These are phyloP conservation scores for Aeschynomene evenia DNA, from an alignment of 306 rosid species.

Conservation along the genomic window DNA sequence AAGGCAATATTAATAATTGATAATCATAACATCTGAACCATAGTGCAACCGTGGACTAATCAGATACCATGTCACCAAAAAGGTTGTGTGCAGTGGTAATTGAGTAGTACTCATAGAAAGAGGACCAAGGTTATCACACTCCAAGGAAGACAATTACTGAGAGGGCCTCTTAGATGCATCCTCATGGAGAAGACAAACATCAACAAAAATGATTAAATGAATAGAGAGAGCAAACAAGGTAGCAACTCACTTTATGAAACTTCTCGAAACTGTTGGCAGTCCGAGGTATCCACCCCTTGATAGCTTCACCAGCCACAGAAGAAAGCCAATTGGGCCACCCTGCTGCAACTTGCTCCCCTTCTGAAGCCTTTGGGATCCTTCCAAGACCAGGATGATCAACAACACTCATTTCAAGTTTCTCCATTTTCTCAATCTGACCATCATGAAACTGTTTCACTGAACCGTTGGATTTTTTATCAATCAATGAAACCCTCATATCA, in stretches of 20 bases:
- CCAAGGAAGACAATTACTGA: no score
- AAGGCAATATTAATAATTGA: background rate
- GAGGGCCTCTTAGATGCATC: no score
- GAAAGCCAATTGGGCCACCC: conserved; percentile 98
- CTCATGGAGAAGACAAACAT: no score
- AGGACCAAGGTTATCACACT: no score
- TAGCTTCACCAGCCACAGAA: conserved; percentile 80
- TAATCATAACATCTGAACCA: background rate
- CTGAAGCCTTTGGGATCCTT: conserved; percentile 60
- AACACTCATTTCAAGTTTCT: conserved; percentile 38
- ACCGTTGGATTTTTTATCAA: conserved; percentile 52
- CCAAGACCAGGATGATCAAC: conserved; percentile 50
- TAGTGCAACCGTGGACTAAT: conserved; percentile 2
- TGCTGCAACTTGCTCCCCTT: conserved; percentile 86
- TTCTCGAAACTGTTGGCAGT: conserved; percentile 76
- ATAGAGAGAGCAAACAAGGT: background rate
- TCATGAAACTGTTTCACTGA: conserved; percentile 43
- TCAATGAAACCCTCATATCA: conserved; percentile 44
- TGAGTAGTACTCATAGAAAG: no score
- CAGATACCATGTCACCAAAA: background rate
- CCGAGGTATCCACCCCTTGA: conserved; percentile 84
- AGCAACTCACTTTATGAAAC: conserved; percentile 61
- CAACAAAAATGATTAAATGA: no score
- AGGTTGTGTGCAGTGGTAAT: no score
- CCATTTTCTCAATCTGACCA: conserved; percentile 42